Percentiles rank a stretch among this genome's conserved stretches.
phyloP scores from a whole-genome alignment of 1,284 basidiomycete species.

The Tausonia pullulans region DNA sequence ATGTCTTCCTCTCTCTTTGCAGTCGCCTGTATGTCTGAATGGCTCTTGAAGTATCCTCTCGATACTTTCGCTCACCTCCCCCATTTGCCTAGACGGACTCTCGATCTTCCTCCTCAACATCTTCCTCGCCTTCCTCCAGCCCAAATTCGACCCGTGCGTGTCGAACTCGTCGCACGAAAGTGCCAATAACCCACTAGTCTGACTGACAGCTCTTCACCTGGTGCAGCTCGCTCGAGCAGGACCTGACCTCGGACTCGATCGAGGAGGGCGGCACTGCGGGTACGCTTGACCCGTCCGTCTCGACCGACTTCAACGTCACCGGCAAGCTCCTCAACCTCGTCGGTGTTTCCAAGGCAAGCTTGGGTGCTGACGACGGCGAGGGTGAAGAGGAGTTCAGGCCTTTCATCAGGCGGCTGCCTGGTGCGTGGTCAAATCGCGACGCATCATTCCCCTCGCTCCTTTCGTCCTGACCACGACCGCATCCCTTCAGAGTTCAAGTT shows the following conservation, averaged over 20 bases:
- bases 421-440: slow-evolving; percentile 40
- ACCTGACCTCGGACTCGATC: slow-evolving; percentile 85
- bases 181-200: too few species aligned
- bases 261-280: slow-evolving; percentile 56
- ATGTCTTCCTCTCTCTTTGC: not conserved
- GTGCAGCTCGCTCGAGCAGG: slow-evolving; percentile 61
- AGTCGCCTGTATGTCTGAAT: slow-evolving; percentile 26
- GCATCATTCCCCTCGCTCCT: not conserved
- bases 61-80: not conserved
- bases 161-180: not conserved
- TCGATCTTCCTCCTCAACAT: slow-evolving; percentile 86
- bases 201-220: not conserved
- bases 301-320: slow-evolving; percentile 1
- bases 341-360: not conserved
- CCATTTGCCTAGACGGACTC: slow-evolving; percentile 52
- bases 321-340: slow-evolving; percentile 9
- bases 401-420: slow-evolving; percentile 92
- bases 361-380: slow-evolving; percentile 29
- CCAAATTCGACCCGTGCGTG: slow-evolving; percentile 64
- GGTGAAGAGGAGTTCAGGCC: slow-evolving; percentile 76
- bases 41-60: too few species aligned
- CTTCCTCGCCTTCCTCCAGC: slow-evolving; percentile 40
- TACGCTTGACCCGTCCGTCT: not conserved
- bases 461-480: not conserved
- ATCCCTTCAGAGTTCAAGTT: slow-evolving; percentile 30